Conservation (phyloP, 768 basidiomycete species). For the Trichaptum fuscoviolaceum region DNA sequence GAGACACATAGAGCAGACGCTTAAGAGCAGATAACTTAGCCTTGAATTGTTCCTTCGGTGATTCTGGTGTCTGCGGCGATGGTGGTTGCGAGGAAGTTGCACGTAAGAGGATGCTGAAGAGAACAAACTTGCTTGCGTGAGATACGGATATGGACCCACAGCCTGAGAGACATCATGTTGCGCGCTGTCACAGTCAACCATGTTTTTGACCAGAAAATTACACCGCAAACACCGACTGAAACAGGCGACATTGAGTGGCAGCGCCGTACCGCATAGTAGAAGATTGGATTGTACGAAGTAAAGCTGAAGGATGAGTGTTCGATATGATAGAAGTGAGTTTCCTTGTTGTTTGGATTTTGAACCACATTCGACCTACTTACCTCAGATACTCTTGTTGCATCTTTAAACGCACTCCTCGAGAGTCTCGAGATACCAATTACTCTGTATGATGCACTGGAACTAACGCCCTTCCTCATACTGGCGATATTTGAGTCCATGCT, state of each 20-base stretch:
- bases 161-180: too few relatives aligned
- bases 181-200: neutral
- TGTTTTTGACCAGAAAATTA: neutral
- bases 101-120: neutral
- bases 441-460: slow-evolving; percentile 49
- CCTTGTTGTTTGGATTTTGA: neutral
- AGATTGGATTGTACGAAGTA: neutral
- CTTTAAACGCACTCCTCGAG: slow-evolving; percentile 43
- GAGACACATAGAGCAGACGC: too few relatives aligned
- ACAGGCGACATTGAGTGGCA: neutral
- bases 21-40: too few relatives aligned
- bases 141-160: neutral
- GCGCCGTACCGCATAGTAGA: neutral
- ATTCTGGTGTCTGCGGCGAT: too few relatives aligned
- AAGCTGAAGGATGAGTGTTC: neutral
- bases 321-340: neutral
- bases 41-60: too few relatives aligned
- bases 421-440: slow-evolving; percentile 40
- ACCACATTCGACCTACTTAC: neutral
- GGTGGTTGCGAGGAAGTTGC: neutral
- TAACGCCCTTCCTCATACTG: slow-evolving; percentile 68
- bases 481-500: slow-evolving; percentile 64
- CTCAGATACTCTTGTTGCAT: slow-evolving; percentile 14
- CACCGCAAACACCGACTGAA: neutral
- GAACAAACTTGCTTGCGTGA: neutral